A percentile compares a stretch with the other conserved stretches of the same genome.
Evolutionary conservation across 129 eudicot species (phyloP).

Genomic region (Oenanthe sinensis): DNA sequence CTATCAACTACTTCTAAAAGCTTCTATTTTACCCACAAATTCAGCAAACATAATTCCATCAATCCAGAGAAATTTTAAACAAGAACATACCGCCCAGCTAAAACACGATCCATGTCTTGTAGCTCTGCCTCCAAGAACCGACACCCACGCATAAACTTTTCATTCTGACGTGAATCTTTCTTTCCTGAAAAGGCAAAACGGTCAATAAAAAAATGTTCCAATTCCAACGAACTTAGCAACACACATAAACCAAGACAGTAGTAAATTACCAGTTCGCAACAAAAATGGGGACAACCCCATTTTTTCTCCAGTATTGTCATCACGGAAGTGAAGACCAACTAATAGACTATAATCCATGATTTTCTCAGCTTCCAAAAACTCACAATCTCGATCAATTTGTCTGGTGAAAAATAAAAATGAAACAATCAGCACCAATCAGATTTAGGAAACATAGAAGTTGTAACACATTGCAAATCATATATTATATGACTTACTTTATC

Average conservation of each 20-base stretch:
- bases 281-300: constrained; percentile 89
- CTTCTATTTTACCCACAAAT: neutral
- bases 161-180: constrained; percentile 77
- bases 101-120: constrained; percentile 88
- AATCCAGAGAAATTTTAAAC: neutral
- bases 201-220: constrained; percentile 13
- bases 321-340: constrained; percentile 95
- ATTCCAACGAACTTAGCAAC: too few relatives aligned
- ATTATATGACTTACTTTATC: constrained; percentile 48
- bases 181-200: constrained; percentile 43
- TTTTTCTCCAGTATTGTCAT: constrained; percentile 73
- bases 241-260: too few relatives aligned
- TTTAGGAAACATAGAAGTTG: neutral
- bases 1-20: neutral
- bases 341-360: constrained; percentile 99
- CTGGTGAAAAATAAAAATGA: constrained; percentile 17
- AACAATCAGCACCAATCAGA: constrained; percentile 7
- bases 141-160: constrained; percentile 89
- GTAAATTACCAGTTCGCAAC: constrained; percentile 58
- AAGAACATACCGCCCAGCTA: constrained; percentile 69
- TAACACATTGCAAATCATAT: too few relatives aligned
- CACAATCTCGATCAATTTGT: constrained; percentile 90
- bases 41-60: too few relatives aligned
- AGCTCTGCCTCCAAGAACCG: constrained; percentile 98
- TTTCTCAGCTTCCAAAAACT: constrained; percentile 81